Conservation (phyloP, 1,284 basidiomycete species). For the Mycosarcoma maydis region DNA sequence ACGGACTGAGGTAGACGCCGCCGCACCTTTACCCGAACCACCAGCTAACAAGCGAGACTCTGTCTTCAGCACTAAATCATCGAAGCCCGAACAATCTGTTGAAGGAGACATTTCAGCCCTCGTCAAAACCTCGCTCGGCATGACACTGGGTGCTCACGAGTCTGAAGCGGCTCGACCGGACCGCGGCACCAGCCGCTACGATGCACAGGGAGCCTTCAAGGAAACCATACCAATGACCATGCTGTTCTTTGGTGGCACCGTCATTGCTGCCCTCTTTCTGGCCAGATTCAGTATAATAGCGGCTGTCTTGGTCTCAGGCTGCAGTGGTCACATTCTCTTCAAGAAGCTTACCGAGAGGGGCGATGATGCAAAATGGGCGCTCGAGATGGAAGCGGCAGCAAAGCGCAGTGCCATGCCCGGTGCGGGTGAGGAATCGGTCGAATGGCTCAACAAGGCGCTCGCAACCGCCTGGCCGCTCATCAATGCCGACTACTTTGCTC, state of each 20-base stretch:
- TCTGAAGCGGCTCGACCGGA: slow-evolving; percentile 3
- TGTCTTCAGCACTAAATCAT: slow-evolving; percentile 9
- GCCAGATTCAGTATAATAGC: slow-evolving; percentile 33
- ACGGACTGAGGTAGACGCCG: background rate
- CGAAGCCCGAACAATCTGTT: slow-evolving; percentile 4
- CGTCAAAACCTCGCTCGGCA: slow-evolving; percentile 16
- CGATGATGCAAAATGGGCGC: slow-evolving; percentile 40
- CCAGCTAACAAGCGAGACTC: slow-evolving; percentile 8
- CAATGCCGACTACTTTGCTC: slow-evolving; percentile 59
- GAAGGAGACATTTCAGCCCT: slow-evolving; percentile 14
- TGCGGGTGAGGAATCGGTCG: slow-evolving; percentile 50
- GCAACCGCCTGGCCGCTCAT: slow-evolving; percentile 60
- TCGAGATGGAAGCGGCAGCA: slow-evolving; percentile 36
- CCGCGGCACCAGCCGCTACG: background rate
- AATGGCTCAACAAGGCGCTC: slow-evolving; percentile 61
- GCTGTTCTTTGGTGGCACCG: slow-evolving; percentile 47
- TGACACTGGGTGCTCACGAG: slow-evolving; percentile 20
- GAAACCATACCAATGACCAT: slow-evolving; percentile 48
- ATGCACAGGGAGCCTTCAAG: slow-evolving; percentile 27
- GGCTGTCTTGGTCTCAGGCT: slow-evolving; percentile 20
- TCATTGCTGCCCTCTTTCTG: slow-evolving; percentile 33
- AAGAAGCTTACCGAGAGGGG: slow-evolving; percentile 31
- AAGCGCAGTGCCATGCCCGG: slow-evolving; percentile 12
- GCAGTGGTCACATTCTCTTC: slow-evolving; percentile 43
- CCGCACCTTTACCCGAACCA: background rate